A percentile compares a stretch with the other conserved stretches of the same genome.
Evolutionary conservation across 1,284 basidiomycete genomes (phyloP).

Genomic region (Papiliotrema laurentii): DNA sequence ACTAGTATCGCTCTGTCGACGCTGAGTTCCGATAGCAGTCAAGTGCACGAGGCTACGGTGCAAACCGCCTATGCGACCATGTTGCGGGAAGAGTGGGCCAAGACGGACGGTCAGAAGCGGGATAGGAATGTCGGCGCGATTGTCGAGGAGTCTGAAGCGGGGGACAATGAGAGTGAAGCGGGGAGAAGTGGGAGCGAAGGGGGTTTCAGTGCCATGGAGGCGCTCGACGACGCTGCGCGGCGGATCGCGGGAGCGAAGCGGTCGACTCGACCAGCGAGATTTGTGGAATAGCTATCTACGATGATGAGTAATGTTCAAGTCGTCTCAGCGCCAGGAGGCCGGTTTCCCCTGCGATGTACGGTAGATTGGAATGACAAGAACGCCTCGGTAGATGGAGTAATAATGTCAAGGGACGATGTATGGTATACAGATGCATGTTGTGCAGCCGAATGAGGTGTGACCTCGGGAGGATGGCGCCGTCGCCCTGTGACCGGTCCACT

Average conservation of each 20-base stretch:
- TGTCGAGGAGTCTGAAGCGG: neutral
- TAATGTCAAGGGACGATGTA: no score
- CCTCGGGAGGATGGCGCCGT: neutral
- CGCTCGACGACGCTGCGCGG: conserved; percentile 8
- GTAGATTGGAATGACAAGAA: no score
- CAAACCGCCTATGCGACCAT: conserved; percentile 19
- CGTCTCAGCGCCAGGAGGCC: no score
- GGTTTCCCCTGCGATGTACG: no score
- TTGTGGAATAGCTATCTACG: no score
- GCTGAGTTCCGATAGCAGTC: neutral
- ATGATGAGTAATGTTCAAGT: no score
- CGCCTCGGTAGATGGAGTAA: no score
- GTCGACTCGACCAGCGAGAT: no score
- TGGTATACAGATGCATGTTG: no score
- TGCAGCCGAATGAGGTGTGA: no score
- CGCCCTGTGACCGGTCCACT: neutral
- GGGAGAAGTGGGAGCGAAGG: neutral
- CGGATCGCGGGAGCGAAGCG: no score
- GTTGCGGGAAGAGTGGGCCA: conserved; percentile 8
- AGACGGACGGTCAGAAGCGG: neutral
- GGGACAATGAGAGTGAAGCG: neutral
- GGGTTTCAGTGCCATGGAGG: conserved; percentile 7
- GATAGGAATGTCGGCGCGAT: neutral
- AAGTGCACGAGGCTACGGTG: conserved; percentile 17
- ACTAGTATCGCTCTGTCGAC: conserved; percentile 1